Base-by-base conservation (phyloP, 2,329 filamentous ascomycete species). In the Claviceps fusiformis region DNA sequence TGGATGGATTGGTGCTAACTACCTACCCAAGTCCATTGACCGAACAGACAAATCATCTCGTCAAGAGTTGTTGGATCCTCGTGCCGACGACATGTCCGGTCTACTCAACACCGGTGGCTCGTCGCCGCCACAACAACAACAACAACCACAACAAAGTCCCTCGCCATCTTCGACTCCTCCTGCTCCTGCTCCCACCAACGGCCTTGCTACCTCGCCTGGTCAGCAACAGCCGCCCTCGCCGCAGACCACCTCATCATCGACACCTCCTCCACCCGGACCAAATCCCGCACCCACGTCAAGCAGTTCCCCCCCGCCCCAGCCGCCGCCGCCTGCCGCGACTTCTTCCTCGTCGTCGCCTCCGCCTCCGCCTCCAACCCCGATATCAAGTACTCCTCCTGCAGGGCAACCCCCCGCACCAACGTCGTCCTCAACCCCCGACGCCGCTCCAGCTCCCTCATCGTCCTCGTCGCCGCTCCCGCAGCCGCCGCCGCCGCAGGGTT, bases 1-100 rank as follows among this genome's bases (percentile, higher is more conserved):
- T 73, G 64, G 73, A 64, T 33, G 31, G 8, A 37, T 37, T 37
- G 63, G 58, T 65, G 52, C 61, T 65, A 57, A 51, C 60, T 54
- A 54, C 54, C 55, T n/a, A n/a, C n/a, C n/a, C n/a, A 71, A 56
- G 65, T 63, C 58, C 66, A 54, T 61, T 65, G 57, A 51, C 15
- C 59, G 55, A 55, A 54, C 55, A 71, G 67, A 56, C 67, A 65
- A 55, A 50, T 62, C 35, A n/a, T n/a, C n/a, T 35, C 37, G 19
- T 37, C 37, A 43, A 24, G 43, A 48, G 9, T 49, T 39, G 39
- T 39, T 47, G 45, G 15, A 45, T 44, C 31, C 31, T 29, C 53
- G 51, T 41, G 45, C 50, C 29, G 44, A 29, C 53, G 54, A 52
- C 55, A 57, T 57, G 55, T 47, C 49, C n/a, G 45, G 29, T 17